Percentiles rank a stretch among this genome's conserved stretches.
These are phyloP conservation scores for Scorias spongiosa DNA, from an alignment of 2,329 filamentous ascomycete genomes.

Conservation along the genomic window DNA sequence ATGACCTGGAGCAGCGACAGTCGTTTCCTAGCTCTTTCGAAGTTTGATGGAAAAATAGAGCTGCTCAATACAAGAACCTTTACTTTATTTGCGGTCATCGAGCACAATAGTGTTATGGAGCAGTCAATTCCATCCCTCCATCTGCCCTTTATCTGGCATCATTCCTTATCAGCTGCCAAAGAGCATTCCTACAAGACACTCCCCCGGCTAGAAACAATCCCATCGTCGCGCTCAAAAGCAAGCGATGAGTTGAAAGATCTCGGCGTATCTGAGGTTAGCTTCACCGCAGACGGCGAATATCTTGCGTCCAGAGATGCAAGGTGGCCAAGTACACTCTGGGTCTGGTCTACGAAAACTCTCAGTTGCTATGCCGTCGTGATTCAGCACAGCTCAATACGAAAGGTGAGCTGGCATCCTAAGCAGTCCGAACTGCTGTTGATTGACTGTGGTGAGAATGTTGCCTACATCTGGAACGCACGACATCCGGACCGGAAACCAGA, in stretches of 20 bases:
- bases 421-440: constrained; percentile 22
- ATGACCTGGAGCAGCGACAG: constrained; percentile 15
- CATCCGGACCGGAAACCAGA: constrained; percentile 8
- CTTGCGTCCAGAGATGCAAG: constrained; percentile 18
- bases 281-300: constrained; percentile 14
- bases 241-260: constrained; percentile 20
- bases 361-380: constrained; percentile 26
- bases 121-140: constrained; percentile 6
- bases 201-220: constrained; percentile 16
- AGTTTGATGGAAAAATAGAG: constrained; percentile 12
- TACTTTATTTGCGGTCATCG: constrained; percentile 12
- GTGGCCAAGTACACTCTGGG: constrained; percentile 29
- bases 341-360: constrained; percentile 29
- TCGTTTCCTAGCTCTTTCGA: constrained; percentile 13
- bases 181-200: constrained; percentile 13
- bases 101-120: constrained; percentile 18
- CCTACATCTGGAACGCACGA: constrained; percentile 24
- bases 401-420: constrained; percentile 27
- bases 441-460: constrained; percentile 24
- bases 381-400: constrained; percentile 29
- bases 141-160: constrained; percentile 16
- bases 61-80: constrained; percentile 20
- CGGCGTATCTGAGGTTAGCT: constrained; percentile 14
- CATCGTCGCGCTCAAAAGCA: constrained; percentile 12
- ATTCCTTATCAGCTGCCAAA: constrained; percentile 15